phyloP scores from a whole-genome alignment of 148 eudicot species.

The Pouteria glomerata region DNA sequence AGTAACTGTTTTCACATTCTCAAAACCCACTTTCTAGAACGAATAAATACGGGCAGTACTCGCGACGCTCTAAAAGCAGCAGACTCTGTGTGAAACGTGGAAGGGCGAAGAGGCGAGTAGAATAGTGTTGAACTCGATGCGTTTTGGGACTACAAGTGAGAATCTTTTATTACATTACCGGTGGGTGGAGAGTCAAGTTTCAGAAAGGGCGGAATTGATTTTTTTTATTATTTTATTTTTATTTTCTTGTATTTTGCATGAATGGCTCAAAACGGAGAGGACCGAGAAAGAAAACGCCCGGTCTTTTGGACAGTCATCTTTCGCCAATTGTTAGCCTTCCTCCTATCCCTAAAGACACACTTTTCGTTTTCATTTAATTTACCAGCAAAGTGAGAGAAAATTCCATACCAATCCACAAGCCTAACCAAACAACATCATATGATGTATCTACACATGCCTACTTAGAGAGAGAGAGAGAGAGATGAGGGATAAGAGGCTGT shows the following conservation, averaged over 20 bases:
- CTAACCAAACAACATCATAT: not conserved
- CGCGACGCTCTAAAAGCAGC: too few relatives aligned
- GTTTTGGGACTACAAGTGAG: too few relatives aligned
- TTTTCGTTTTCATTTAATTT: not conserved
- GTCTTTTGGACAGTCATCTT: conserved; percentile 44
- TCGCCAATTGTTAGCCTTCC: conserved; percentile 40
- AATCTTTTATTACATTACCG: not conserved
- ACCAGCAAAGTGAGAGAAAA: conserved; percentile 1
- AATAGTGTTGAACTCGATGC: not conserved
- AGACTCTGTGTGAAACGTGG: not conserved
- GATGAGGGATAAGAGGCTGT: conserved; percentile 17
- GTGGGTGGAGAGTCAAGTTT: not conserved
- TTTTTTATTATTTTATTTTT: not conserved
- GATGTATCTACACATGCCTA: not conserved
- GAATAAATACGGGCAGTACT: too few relatives aligned
- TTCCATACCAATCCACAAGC: conserved; percentile 3
- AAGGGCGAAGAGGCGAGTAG: not conserved
- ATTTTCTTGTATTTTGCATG: conserved; percentile 39
- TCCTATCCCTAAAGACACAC: not conserved
- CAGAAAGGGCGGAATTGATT: not conserved
- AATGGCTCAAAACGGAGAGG: conserved; percentile 40
- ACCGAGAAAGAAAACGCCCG: conserved; percentile 41
- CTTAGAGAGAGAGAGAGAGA: not conserved
- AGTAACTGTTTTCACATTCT: too few relatives aligned
- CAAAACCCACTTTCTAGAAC: too few relatives aligned